Conservation (phyloP, 1,284 basidiomycete genomes). For the Malassezia yamatoensis region DNA sequence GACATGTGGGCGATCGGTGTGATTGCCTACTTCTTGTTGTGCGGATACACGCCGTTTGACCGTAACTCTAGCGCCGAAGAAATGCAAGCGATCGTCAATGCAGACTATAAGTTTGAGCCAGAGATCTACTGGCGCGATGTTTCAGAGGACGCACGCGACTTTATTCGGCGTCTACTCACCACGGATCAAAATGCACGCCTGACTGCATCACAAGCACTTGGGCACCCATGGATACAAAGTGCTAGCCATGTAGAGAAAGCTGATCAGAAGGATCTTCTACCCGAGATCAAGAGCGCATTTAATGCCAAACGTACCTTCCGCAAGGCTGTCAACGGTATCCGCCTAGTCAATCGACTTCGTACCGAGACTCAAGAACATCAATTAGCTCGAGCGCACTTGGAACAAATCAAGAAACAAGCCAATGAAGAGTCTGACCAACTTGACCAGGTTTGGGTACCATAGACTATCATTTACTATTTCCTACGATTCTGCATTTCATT, state of each 20-base stretch:
- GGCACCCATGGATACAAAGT: slow-evolving; percentile 35
- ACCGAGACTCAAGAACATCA: slow-evolving; percentile 22
- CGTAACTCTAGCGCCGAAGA: slow-evolving; percentile 44
- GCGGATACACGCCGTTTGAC: slow-evolving; percentile 47
- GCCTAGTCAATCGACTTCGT: slow-evolving; percentile 29
- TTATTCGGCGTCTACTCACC: slow-evolving; percentile 41
- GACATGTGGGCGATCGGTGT: slow-evolving; percentile 59
- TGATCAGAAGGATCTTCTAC: slow-evolving; percentile 39
- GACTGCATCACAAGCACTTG: slow-evolving; percentile 34
- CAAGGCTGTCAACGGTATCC: slow-evolving; percentile 45
- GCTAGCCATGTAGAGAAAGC: background rate
- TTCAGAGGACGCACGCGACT: slow-evolving; percentile 35
- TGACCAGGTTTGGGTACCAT: slow-evolving; percentile 22
- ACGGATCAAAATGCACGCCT: slow-evolving; percentile 32
- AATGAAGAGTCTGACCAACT: slow-evolving; percentile 24
- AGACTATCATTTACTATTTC: background rate
- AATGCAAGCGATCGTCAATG: slow-evolving; percentile 46
- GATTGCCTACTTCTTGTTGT: slow-evolving; percentile 46
- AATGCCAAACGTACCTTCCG: slow-evolving; percentile 44
- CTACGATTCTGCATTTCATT: too few relatives aligned
- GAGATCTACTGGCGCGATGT: slow-evolving; percentile 41
- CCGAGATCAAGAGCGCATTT: slow-evolving; percentile 46
- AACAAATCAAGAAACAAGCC: slow-evolving; percentile 8
- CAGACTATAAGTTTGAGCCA: slow-evolving; percentile 43
- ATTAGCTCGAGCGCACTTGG: slow-evolving; percentile 12